Base-by-base conservation (phyloP, 495 filamentous ascomycete species). In the Astrothelium subdiscretum region DNA sequence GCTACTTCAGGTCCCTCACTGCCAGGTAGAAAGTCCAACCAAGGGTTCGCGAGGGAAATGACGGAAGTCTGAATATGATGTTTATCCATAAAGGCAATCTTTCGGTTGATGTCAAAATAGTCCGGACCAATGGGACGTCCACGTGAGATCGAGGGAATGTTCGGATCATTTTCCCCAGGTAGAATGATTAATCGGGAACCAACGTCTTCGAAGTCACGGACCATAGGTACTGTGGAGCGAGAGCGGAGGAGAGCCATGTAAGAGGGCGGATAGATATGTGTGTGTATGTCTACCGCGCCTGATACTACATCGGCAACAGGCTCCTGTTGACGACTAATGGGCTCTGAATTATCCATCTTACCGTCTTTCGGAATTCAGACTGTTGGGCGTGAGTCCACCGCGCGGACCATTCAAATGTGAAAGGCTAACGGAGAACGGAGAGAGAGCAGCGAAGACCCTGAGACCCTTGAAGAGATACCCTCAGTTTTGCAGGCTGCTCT, bases 21-120 rank as follows among this genome's bases (percentile, higher is more conserved):
- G 0, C 84, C 67, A 0, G 81, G 76, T 0, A 96, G 76, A 70
- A 96, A 96, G 72, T 96, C 92, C 1, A 97, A 82, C 92, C 92
- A 97, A 0, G 92, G 92, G 71, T 97, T 97, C 26, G 92, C 92
- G 48, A 96, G 86, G 0, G 88, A 92, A 70, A 97, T 83, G 10
- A 96, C 86, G 20, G 89, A 95, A 60, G 84, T 84, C 69, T 87
- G 81, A 68, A 97, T 96, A 27, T 73, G 71, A 70, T 97, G 92
- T 6, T 75, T 80, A 68, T 88, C 79, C 92, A 97, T 97, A 75
- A 97, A 97, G 22, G 79, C 73, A 4, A 96, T 78, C 60, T 95
- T 96, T 61, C 86, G 77, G 3, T 74, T 71, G 61, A 90, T 83
- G 57, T 87, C 84, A 60, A 81, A 86, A 73, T 89, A 94, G 60